Base-by-base conservation (phyloP, 148 eudicot genomes). In the Silene latifolia region DNA sequence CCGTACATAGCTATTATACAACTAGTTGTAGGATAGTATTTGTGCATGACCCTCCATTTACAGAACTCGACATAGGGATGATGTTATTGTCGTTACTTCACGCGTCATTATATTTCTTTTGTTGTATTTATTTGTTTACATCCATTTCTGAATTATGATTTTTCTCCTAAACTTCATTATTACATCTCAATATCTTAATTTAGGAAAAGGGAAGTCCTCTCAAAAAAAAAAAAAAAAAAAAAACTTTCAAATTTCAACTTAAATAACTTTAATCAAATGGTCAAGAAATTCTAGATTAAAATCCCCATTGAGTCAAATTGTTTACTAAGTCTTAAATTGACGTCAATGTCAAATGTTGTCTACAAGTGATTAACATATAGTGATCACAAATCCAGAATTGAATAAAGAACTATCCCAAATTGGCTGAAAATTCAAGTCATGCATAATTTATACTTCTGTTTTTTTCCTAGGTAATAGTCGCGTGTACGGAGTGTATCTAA, bases 321-420 rank as follows among this genome's bases (percentile, higher is more conserved):
- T 79, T 79, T 79, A 79, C 82, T 47, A 57, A 79, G 78, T 79
- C 82, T 17, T 69, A 29, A 7, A 35, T 79, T 69, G 78, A 74
- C 61, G 77, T 79, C 74, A 24, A 42, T 62, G 61, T 69, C 82
- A 47, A 13, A 13, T 5, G 35, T 56, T 58, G 73, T 76, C 73
- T 59, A 17, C 8, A 35, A 39, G 24, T 76, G 32, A 46, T 58
- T 44, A 14, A 53, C 57, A 29, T 7, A 64, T 32, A 15, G 46
- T 8, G 18, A 47, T 11, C 2, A 32, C 35, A 32, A 32, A 19
- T 58, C 21, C 61, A n/a, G 23, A 11, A 7, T n/a, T 58, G 8
- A 58, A 58, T 58, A 2, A n/a, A 58, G 23, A n/a, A n/a, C 23
- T 58, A 18, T 58, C 20, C 20, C 21, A 57, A 57, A 0, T 58